These are phyloP conservation scores for Phytophthora syringae DNA, from an alignment of 352 stramenopile species.

Conservation along the genomic window DNA sequence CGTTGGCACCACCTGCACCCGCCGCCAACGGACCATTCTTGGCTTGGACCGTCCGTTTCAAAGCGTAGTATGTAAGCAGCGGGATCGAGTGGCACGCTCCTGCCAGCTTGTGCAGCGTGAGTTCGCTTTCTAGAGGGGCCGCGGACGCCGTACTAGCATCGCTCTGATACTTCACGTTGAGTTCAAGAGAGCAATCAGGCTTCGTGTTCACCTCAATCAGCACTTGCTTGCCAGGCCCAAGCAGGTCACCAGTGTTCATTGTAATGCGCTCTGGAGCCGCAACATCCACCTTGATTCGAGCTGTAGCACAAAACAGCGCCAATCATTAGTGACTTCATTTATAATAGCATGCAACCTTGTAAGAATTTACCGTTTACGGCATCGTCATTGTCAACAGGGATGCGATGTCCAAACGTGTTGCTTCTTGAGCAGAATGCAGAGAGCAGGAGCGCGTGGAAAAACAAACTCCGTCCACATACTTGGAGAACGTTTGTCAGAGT, in stretches of 20 bases:
- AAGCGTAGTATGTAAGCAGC: constrained; percentile 76
- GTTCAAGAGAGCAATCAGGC: constrained; percentile 66
- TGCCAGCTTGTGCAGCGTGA: constrained; percentile 58
- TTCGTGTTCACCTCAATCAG: constrained; percentile 77
- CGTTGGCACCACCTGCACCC: constrained; percentile 30
- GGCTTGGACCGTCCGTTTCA: constrained; percentile 61
- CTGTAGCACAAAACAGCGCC: constrained; percentile 27
- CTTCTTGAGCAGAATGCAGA: constrained; percentile 77
- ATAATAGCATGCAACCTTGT: neutral
- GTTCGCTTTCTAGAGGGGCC: constrained; percentile 46
- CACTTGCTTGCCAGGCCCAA: constrained; percentile 60
- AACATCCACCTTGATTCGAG: constrained; percentile 83
- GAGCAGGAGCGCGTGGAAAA: constrained; percentile 85
- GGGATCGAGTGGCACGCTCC: constrained; percentile 77
- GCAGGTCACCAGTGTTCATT: constrained; percentile 72
- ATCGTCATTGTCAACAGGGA: constrained; percentile 67
- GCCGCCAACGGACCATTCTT: constrained; percentile 43
- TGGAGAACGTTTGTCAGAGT: constrained; percentile 76
- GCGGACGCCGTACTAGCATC: constrained; percentile 31
- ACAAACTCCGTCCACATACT: constrained; percentile 84
- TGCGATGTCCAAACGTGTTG: constrained; percentile 73
- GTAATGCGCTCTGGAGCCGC: constrained; percentile 79
- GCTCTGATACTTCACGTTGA: constrained; percentile 65
- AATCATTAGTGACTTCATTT: neutral
- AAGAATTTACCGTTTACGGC: constrained; percentile 58